Conservation (phyloP, 805 yeast genomes). For the Candida dendrica region DNA sequence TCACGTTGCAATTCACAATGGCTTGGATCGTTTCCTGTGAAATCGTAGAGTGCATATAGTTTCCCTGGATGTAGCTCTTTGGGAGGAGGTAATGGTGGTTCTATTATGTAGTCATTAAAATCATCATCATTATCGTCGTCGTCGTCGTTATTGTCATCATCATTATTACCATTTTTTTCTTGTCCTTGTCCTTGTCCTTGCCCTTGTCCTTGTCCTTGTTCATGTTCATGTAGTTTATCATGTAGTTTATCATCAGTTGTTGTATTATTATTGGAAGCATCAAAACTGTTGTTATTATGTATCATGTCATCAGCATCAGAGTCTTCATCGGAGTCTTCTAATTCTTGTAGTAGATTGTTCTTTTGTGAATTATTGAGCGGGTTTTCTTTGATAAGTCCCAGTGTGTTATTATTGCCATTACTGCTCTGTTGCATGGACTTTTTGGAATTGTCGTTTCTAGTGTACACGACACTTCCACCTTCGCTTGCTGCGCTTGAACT, state of each 20-base stretch:
- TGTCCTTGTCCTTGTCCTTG: too few relatives aligned
- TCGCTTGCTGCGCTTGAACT: slow-evolving; percentile 13
- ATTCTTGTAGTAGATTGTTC: too few relatives aligned
- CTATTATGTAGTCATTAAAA: slow-evolving; percentile 32
- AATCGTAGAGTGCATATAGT: slow-evolving; percentile 80
- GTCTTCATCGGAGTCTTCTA: background rate
- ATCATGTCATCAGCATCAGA: background rate
- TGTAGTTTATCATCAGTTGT: too few relatives aligned
- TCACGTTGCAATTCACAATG: slow-evolving; percentile 77
- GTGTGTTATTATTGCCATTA: background rate
- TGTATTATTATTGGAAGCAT: too few relatives aligned
- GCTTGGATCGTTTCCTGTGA: slow-evolving; percentile 87
- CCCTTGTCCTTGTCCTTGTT: too few relatives aligned
- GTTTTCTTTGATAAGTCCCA: background rate
- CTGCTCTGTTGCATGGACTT: too few relatives aligned
- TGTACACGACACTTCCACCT: slow-evolving; percentile 15
- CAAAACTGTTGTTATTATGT: background rate
- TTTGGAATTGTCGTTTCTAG: background rate
- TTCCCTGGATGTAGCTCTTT: slow-evolving; percentile 75
- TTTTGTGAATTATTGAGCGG: too few relatives aligned
- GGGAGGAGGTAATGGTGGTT: slow-evolving; percentile 50
- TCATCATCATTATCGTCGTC: slow-evolving; percentile 31
- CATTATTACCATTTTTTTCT: too few relatives aligned
- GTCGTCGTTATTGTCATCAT: slow-evolving; percentile 16
- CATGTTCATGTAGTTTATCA: too few relatives aligned